Conservation (phyloP, 805 yeast genomes). For the Hanseniaspora nectarophila region DNA sequence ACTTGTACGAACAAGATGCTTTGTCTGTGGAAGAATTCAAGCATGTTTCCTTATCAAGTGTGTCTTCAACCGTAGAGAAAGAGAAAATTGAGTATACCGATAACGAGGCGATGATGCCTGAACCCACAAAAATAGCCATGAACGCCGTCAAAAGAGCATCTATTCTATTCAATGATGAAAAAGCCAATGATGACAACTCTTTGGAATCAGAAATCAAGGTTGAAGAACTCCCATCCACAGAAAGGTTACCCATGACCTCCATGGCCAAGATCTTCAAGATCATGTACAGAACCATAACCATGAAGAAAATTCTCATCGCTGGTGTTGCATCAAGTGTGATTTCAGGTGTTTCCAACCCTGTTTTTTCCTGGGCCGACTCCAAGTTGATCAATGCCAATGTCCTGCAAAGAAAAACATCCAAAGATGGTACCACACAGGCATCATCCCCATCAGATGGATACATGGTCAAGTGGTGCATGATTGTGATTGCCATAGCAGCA, state of each 20-base stretch:
- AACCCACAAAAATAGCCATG: background rate
- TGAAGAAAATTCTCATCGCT: conserved; percentile 25
- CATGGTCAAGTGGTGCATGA: conserved; percentile 52
- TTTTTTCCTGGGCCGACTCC: conserved; percentile 69
- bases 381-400: conserved; percentile 54
- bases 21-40: background rate
- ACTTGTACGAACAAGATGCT: background rate
- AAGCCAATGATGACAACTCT: background rate
- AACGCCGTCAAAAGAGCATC: background rate
- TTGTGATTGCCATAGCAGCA: conserved; percentile 50
- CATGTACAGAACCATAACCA: conserved; percentile 24
- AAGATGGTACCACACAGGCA: conserved; percentile 18
- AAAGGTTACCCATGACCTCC: conserved; percentile 19
- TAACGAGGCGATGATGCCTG: background rate
- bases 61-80: background rate
- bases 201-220: background rate
- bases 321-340: conserved; percentile 46
- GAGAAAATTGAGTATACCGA: background rate
- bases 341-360: conserved; percentile 58
- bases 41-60: background rate
- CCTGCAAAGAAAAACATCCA: conserved; percentile 28
- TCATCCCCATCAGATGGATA: conserved; percentile 26
- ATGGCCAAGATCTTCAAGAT: conserved; percentile 17
- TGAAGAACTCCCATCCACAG: background rate
- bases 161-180: background rate